phyloP scores from a whole-genome alignment of 1,284 basidiomycete genomes.

The Amylostereum areolatum region DNA sequence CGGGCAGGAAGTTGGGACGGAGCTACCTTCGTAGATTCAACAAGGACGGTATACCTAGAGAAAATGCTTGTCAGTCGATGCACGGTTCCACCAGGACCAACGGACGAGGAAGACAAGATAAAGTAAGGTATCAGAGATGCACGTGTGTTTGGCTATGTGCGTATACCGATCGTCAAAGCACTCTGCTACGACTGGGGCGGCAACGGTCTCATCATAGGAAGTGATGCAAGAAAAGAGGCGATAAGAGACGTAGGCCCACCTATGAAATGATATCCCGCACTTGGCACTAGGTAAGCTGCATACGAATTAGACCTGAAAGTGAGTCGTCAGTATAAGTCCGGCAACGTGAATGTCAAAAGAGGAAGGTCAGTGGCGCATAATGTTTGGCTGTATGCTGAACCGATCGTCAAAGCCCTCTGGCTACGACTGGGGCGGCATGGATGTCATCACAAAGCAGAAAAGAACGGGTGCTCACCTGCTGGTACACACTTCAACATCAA shows the following conservation, averaged over 20 bases:
- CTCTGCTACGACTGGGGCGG: not conserved
- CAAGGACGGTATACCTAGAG: too few species aligned
- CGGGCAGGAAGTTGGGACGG: too few species aligned
- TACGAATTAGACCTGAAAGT: not conserved
- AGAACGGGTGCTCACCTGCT: not conserved
- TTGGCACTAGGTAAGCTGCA: too few species aligned
- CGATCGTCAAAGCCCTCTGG: constrained; percentile 23
- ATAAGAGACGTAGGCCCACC: not conserved
- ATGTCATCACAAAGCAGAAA: not conserved
- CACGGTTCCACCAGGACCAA: too few species aligned
- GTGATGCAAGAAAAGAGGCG: not conserved
- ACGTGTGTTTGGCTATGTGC: not conserved
- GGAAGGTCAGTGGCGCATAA: constrained; percentile 23
- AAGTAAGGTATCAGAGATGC: not conserved
- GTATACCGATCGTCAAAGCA: not conserved
- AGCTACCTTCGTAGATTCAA: too few species aligned
- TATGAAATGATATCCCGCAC: too few species aligned
- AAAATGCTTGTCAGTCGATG: too few species aligned
- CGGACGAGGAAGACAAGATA: too few species aligned
- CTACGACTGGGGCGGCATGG: constrained; percentile 30
- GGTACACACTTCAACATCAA: not conserved
- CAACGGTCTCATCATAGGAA: not conserved
- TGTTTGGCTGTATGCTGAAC: constrained; percentile 28
- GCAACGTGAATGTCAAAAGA: not conserved
- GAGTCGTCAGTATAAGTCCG: not conserved